These are phyloP conservation scores for Populus davidiana DNA, from an alignment of 345 rosid species.

Conservation along the genomic window DNA sequence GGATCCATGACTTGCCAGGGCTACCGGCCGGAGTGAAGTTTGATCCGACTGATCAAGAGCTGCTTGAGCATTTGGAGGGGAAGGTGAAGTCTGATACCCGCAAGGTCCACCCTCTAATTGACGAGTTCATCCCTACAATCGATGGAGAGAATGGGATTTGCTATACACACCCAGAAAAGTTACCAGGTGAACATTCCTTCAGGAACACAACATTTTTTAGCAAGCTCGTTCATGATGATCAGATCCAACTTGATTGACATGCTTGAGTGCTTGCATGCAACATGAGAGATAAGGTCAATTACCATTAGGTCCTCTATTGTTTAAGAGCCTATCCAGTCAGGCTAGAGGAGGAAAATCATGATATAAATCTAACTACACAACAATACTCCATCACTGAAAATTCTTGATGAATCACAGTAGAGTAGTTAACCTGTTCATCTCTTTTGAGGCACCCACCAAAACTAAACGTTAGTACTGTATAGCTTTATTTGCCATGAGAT, in stretches of 20 bases:
- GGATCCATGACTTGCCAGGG: constrained; percentile 88
- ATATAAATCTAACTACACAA: no score
- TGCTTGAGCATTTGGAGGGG: constrained; percentile 89
- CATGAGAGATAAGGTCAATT: background rate
- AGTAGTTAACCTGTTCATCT: no score
- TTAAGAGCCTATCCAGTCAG: background rate
- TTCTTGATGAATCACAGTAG: no score
- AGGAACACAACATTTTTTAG: background rate
- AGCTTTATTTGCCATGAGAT: no score
- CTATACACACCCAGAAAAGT: constrained; percentile 93
- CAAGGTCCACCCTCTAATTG: constrained; percentile 83
- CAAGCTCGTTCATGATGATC: background rate
- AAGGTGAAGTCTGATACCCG: constrained; percentile 68
- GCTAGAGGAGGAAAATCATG: no score
- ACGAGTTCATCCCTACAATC: constrained; percentile 86
- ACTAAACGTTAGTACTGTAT: no score
- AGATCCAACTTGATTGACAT: background rate
- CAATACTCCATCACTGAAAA: no score
- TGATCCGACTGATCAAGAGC: constrained; percentile 97
- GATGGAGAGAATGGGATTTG: constrained; percentile 97
- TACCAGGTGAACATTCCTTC: constrained; percentile 57
- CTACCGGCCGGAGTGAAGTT: constrained; percentile 97
- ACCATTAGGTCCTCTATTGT: background rate
- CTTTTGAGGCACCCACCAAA: no score
- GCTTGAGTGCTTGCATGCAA: background rate